A percentile compares a stretch with the other conserved stretches of the same genome.
Evolutionary conservation across 352 stramenopile species (phyloP).

Genomic region (Hyaloperonospora brassicae): DNA sequence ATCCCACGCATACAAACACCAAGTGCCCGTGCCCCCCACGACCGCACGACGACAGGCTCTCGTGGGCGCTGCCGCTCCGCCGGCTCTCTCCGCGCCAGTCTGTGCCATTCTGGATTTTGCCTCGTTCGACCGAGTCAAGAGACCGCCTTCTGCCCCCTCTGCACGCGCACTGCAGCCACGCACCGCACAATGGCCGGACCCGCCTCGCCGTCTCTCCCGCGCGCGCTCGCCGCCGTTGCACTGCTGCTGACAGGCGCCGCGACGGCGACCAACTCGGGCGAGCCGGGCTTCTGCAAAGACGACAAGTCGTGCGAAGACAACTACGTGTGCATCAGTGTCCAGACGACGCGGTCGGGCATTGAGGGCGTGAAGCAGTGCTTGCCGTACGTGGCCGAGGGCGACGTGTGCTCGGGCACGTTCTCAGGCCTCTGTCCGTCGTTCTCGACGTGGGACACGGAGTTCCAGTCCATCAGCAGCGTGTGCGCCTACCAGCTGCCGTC

Average conservation of each 20-base stretch:
- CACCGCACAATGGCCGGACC: too few relatives aligned
- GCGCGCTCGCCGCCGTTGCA: not conserved
- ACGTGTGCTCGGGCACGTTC: constrained; percentile 51
- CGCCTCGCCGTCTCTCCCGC: too few relatives aligned
- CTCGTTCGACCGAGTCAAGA: too few relatives aligned
- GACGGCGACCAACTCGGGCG: constrained; percentile 33
- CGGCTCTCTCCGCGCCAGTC: too few relatives aligned
- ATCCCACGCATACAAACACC: too few relatives aligned
- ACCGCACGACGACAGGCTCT: too few relatives aligned
- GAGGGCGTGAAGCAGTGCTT: constrained; percentile 75
- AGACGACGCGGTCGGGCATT: constrained; percentile 64
- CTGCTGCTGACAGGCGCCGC: constrained; percentile 13
- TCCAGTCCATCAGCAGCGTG: constrained; percentile 59
- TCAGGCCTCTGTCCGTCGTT: constrained; percentile 66
- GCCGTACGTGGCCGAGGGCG: constrained; percentile 32
- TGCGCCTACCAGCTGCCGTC: constrained; percentile 62
- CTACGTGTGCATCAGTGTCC: constrained; percentile 66
- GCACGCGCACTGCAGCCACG: too few relatives aligned
- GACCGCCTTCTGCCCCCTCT: too few relatives aligned
- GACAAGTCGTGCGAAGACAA: constrained; percentile 36
- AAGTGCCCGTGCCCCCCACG: too few relatives aligned
- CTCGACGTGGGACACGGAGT: constrained; percentile 55
- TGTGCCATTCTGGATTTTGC: too few relatives aligned
- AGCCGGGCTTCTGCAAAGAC: constrained; percentile 61
- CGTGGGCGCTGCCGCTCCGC: too few relatives aligned